Percentiles rank a stretch among this genome's conserved stretches.
Conservation (phyloP, 805 yeast species). For the Sugiyamaella lignohabitans region DNA sequence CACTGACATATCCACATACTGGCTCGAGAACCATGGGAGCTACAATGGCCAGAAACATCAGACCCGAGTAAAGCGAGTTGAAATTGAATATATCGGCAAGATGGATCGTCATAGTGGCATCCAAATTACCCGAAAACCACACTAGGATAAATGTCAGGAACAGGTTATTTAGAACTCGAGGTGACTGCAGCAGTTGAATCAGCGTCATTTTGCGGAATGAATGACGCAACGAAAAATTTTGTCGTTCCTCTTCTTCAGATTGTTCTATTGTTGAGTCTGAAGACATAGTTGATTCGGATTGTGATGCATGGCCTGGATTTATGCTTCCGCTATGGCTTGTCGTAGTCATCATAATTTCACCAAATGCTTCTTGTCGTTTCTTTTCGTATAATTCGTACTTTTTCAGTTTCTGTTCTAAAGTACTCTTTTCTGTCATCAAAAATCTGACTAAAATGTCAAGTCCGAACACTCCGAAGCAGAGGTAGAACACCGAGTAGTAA, state of each 20-base stretch:
- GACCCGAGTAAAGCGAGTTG: slow-evolving; percentile 26
- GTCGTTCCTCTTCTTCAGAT: background rate
- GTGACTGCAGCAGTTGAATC: background rate
- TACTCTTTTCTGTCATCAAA: slow-evolving; percentile 28
- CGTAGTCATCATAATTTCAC: too few species aligned
- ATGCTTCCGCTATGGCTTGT: too few species aligned
- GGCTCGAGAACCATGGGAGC: slow-evolving; percentile 29
- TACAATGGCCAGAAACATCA: slow-evolving; percentile 30
- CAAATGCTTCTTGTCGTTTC: too few species aligned
- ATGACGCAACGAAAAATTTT: background rate
- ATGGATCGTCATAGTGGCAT: slow-evolving; percentile 30
- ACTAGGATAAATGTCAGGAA: slow-evolving; percentile 25
- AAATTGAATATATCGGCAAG: slow-evolving; percentile 26
- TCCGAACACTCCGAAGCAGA: slow-evolving; percentile 27
- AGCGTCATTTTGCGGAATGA: slow-evolving; percentile 7
- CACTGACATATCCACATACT: slow-evolving; percentile 24
- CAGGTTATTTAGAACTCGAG: slow-evolving; percentile 22
- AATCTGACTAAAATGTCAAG: slow-evolving; percentile 28
- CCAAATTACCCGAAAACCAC: slow-evolving; percentile 30
- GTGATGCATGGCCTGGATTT: too few species aligned
- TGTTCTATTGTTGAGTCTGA: background rate
- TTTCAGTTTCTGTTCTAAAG: background rate
- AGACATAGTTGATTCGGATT: too few species aligned
- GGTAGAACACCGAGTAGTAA: slow-evolving; percentile 29
- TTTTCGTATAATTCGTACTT: background rate